These are phyloP conservation scores for Insectozyma bohioensis DNA, from an alignment of 1,139 yeast genomes.

Conservation along the genomic window DNA sequence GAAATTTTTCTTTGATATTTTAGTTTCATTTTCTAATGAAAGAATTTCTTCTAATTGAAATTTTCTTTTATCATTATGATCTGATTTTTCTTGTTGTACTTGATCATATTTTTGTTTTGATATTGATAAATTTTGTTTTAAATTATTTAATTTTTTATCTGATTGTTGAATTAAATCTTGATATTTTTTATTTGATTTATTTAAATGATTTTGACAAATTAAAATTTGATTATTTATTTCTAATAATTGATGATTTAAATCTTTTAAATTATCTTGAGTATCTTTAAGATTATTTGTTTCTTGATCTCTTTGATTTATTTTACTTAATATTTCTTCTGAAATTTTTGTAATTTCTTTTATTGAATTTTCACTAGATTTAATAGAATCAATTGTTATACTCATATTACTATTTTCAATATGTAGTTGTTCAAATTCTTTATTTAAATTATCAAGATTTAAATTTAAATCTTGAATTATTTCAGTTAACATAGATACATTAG, in stretches of 20 bases:
- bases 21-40: constrained; percentile 48
- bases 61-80: constrained; percentile 52
- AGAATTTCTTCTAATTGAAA: constrained; percentile 48
- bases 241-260: constrained; percentile 41
- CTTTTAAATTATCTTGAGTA: constrained; percentile 49
- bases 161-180: constrained; percentile 50
- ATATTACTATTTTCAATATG: constrained; percentile 54
- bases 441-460: constrained; percentile 44
- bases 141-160: constrained; percentile 43
- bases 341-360: constrained; percentile 49
- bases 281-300: constrained; percentile 39
- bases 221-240: constrained; percentile 52
- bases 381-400: constrained; percentile 57
- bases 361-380: constrained; percentile 56
- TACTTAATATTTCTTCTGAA: constrained; percentile 58
- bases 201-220: constrained; percentile 53
- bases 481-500: constrained; percentile 58
- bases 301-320: constrained; percentile 47
- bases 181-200: constrained; percentile 54
- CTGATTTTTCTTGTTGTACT: constrained; percentile 49
- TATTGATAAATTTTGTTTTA: constrained; percentile 44
- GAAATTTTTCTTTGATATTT: constrained; percentile 41
- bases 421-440: constrained; percentile 36
- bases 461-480: constrained; percentile 58
- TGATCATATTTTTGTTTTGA: constrained; percentile 48